A percentile compares a stretch with the other conserved stretches of the same genome.
phyloP scores from a whole-genome alignment of 2,329 filamentous ascomycete genomes.

The Fonsecaea multimorphosa region DNA sequence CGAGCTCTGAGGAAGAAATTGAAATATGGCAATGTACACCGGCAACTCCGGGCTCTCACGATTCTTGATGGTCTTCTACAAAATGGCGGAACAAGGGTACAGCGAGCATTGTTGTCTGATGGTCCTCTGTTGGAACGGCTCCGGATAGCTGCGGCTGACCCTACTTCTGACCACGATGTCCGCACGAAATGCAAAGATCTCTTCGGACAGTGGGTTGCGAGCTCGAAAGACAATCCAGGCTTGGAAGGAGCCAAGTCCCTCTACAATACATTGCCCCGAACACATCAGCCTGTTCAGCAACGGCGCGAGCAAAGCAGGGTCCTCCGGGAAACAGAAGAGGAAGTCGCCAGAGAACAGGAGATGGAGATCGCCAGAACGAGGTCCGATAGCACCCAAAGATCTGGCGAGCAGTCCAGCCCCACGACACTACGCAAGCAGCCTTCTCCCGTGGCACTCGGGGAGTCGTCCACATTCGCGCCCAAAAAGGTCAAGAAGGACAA shows the following conservation, averaged over 20 bases:
- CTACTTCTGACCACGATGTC: conserved; percentile 84
- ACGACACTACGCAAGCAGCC: conserved; percentile 34
- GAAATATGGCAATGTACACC: conserved; percentile 95
- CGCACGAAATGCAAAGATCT: conserved; percentile 84
- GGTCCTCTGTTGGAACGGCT: conserved; percentile 90
- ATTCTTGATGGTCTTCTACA: conserved; percentile 93
- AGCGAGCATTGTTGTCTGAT: conserved; percentile 79
- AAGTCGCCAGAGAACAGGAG: conserved; percentile 65
- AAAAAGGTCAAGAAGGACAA: conserved; percentile 44
- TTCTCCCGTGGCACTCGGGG: conserved; percentile 34
- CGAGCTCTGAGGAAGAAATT: conserved; percentile 95
- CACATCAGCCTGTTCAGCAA: conserved; percentile 67
- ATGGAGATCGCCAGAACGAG: conserved; percentile 27
- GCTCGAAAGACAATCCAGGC: conserved; percentile 80
- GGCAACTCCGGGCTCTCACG: conserved; percentile 84
- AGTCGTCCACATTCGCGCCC: conserved; percentile 36
- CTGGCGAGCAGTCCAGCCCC: conserved; percentile 29
- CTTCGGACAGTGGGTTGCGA: conserved; percentile 81
- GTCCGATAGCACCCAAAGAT: conserved; percentile 28
- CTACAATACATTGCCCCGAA: conserved; percentile 71
- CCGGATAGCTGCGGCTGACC: conserved; percentile 82
- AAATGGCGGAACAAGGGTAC: conserved; percentile 87
- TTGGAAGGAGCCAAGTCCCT: conserved; percentile 80
- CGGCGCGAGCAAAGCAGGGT: conserved; percentile 82
- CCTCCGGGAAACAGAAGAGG: conserved; percentile 75